Evolutionary conservation across 2,329 filamentous ascomycete species (phyloP).

Genomic region (Sporothrix inflata): DNA sequence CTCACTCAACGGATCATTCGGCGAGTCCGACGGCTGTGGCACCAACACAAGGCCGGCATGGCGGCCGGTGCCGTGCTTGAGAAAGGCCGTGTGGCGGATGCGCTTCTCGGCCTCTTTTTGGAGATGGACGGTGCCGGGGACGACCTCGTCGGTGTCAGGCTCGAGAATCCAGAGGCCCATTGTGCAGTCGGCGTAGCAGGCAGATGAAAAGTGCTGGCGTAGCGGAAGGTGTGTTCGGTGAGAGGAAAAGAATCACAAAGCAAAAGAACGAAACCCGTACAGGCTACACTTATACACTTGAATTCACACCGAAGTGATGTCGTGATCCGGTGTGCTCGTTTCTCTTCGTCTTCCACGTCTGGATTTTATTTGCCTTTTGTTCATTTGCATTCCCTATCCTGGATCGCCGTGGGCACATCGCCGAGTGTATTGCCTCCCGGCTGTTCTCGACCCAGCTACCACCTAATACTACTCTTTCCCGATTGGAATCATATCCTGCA

Average conservation of each 20-base stretch:
- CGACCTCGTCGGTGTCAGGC: slow-evolving; percentile 23
- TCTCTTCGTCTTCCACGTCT: too few species aligned
- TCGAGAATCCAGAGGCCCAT: slow-evolving; percentile 27
- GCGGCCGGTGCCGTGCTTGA: slow-evolving; percentile 16
- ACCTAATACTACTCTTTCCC: neutral
- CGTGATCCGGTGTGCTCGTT: too few species aligned
- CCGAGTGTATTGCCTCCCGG: neutral
- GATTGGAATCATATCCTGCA: neutral
- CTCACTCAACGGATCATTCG: slow-evolving; percentile 21
- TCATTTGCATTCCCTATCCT: neutral
- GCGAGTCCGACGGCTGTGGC: slow-evolving; percentile 21
- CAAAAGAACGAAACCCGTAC: neutral
- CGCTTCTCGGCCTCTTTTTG: slow-evolving; percentile 14
- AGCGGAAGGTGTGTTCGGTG: neutral
- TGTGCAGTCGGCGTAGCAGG: neutral
- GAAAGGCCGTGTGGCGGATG: slow-evolving; percentile 14
- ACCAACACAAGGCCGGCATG: slow-evolving; percentile 11
- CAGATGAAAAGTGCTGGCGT: neutral
- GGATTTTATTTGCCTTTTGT: neutral
- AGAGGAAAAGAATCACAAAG: neutral
- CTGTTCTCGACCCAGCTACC: neutral
- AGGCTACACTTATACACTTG: too few species aligned
- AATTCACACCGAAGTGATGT: neutral
- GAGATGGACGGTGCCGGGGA: slow-evolving; percentile 21
- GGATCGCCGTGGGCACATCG: neutral